Percentiles rank a stretch among this genome's conserved stretches.
phyloP scores from a whole-genome alignment of 257 asterid species.

The Handroanthus guayacan region DNA sequence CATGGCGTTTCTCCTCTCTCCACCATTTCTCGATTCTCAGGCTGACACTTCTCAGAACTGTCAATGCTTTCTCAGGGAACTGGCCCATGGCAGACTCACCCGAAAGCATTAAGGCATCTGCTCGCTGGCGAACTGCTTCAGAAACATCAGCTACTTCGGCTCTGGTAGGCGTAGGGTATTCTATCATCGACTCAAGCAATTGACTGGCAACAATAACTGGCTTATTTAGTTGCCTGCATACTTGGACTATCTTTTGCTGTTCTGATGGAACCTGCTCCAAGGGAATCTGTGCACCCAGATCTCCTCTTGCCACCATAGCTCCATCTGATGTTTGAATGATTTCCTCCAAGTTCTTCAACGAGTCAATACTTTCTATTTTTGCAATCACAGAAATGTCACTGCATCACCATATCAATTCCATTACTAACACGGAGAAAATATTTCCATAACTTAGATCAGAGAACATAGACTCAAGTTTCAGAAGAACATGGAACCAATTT shows the following conservation, averaged over 20 bases:
- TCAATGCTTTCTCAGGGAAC: slow-evolving; percentile 94
- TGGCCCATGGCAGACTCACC: slow-evolving; percentile 99
- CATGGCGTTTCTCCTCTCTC: slow-evolving; percentile 90
- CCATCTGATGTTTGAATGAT: slow-evolving; percentile 93
- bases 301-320: slow-evolving; percentile 99
- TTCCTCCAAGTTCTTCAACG: slow-evolving; percentile 91
- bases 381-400: slow-evolving; percentile 92
- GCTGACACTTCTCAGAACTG: slow-evolving; percentile 91
- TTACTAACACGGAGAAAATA: neutral
- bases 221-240: slow-evolving; percentile 86
- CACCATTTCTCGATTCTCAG: slow-evolving; percentile 97
- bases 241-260: slow-evolving; percentile 86
- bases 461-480: slow-evolving; percentile 3
- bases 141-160: slow-evolving; percentile 99
- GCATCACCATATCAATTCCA: slow-evolving; percentile 41
- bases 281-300: slow-evolving; percentile 98
- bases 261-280: slow-evolving; percentile 97
- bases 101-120: slow-evolving; percentile 98
- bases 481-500: neutral
- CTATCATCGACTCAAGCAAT: slow-evolving; percentile 97
- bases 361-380: slow-evolving; percentile 96
- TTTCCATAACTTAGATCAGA: neutral
- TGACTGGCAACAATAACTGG: slow-evolving; percentile 99
- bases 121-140: slow-evolving; percentile 94
- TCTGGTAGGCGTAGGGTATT: slow-evolving; percentile 98